Base-by-base conservation (phyloP, 441 rosid species). In the Populus hybrid region DNA sequence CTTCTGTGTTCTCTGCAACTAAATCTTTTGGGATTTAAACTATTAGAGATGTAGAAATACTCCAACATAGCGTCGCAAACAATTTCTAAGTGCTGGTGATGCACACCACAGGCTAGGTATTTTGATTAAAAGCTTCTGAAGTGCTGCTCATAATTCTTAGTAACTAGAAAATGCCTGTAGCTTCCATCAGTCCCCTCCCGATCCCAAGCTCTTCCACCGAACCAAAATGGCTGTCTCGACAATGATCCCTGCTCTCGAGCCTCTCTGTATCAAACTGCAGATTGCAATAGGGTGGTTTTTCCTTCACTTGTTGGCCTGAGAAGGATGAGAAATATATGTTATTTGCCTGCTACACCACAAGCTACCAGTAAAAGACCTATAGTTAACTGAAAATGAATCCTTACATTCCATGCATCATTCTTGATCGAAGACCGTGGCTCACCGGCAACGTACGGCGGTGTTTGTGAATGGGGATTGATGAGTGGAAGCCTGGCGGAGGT, bases 401-500 rank as follows among this genome's bases (percentile, higher is more conserved):
- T 77, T 68, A 76, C 84, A 83, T 72, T 80, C 81, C 83, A 80
- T 10, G 78, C 75, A 79, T 76, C 85, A 21, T 66, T 78, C 73
- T 54, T 70, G 10, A 70, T 40, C n/a, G 66, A 23, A 38, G 83
- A 65, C 21, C 2, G 30, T 2, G 88, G 79, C 21, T 83, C 67
- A 0, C 76, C 76, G 0, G 77, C 42, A 21, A 73, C 77, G 57
- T 77, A 87, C 14, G 69, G 46, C 16, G 75, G 82, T 10, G 81
- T 73, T 26, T 76, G 85, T 74, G 74, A 67, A 69, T 64, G 78
- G 59, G 73, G 86, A 68, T 77, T 75, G 61, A 85, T 61, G 70
- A 89, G 83, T 2, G 89, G 88, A 64, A 79, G 78, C 77, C 86
- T 87, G 3, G 69, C 72, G 0, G 80, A 77, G 20, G 67, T 20